phyloP scores from a whole-genome alignment of 2,329 filamentous ascomycete species.

The Fusarium udum region DNA sequence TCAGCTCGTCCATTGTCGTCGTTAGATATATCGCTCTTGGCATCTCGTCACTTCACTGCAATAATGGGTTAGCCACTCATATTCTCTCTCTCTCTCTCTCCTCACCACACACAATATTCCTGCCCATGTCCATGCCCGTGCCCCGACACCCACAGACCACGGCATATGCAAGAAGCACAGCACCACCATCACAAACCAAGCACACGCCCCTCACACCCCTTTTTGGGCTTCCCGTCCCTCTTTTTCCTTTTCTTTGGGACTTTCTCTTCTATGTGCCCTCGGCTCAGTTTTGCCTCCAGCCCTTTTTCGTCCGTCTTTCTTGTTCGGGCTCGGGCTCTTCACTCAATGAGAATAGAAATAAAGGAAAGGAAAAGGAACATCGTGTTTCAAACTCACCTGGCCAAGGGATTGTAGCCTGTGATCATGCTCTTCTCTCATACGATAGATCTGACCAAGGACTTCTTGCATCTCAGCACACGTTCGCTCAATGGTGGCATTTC shows the following conservation, averaged over 20 bases:
- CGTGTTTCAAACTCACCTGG: constrained; percentile 26
- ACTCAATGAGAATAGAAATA: constrained; percentile 1
- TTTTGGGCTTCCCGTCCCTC: constrained; percentile 28
- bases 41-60: constrained; percentile 27
- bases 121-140: neutral
- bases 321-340: neutral
- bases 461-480: constrained; percentile 75
- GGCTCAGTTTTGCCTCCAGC: neutral
- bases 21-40: constrained; percentile 23
- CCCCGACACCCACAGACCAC: constrained; percentile 26
- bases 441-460: constrained; percentile 68
- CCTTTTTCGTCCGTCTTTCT: neutral
- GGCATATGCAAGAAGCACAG: constrained; percentile 38
- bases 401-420: constrained; percentile 48
- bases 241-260: constrained; percentile 16
- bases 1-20: constrained; percentile 21
- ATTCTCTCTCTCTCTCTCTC: constrained; percentile 12
- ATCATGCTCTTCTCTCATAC: constrained; percentile 55
- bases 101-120: constrained; percentile 1
- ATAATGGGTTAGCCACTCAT: constrained; percentile 24
- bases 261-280: constrained; percentile 5
- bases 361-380: neutral
- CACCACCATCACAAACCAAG: constrained; percentile 29
- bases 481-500: constrained; percentile 75
- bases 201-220: constrained; percentile 34